These are phyloP conservation scores for Nakataea oryzae DNA, from an alignment of 2,329 filamentous ascomycete species.

Conservation along the genomic window DNA sequence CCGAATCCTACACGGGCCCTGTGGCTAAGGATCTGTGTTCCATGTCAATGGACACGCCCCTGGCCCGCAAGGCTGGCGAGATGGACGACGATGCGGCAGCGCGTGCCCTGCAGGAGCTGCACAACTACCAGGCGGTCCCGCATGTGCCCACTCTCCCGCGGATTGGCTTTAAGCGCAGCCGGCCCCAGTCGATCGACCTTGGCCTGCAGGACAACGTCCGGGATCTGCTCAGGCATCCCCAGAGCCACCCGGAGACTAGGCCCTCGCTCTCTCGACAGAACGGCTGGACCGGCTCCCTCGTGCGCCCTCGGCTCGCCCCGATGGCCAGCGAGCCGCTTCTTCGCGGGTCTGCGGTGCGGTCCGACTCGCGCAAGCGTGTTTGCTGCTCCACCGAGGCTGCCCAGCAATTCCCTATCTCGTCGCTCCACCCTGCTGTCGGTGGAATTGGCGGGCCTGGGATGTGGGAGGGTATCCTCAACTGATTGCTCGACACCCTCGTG, in stretches of 20 bases:
- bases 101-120: conserved; percentile 48
- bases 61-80: conserved; percentile 34
- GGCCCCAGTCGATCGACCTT: conserved; percentile 46
- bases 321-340: conserved; percentile 21
- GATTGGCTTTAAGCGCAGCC: conserved; percentile 46
- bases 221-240: conserved; percentile 38
- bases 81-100: conserved; percentile 49
- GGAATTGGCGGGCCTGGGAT: conserved; percentile 48
- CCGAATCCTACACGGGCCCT: conserved; percentile 44
- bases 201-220: conserved; percentile 59
- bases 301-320: conserved; percentile 22
- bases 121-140: conserved; percentile 35
- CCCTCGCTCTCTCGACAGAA: conserved; percentile 4
- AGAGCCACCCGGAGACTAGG: background rate
- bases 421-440: conserved; percentile 37
- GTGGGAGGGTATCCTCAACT: conserved; percentile 56
- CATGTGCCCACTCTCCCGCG: conserved; percentile 17
- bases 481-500: conserved; percentile 12
- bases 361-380: conserved; percentile 50
- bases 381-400: conserved; percentile 54
- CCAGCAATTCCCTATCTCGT: conserved; percentile 32
- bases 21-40: conserved; percentile 40
- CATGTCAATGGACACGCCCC: conserved; percentile 35
- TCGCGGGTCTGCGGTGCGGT: conserved; percentile 28
- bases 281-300: conserved; percentile 19